phyloP scores from a whole-genome alignment of 441 rosid species.

The Euphorbia schlechtendalii region DNA sequence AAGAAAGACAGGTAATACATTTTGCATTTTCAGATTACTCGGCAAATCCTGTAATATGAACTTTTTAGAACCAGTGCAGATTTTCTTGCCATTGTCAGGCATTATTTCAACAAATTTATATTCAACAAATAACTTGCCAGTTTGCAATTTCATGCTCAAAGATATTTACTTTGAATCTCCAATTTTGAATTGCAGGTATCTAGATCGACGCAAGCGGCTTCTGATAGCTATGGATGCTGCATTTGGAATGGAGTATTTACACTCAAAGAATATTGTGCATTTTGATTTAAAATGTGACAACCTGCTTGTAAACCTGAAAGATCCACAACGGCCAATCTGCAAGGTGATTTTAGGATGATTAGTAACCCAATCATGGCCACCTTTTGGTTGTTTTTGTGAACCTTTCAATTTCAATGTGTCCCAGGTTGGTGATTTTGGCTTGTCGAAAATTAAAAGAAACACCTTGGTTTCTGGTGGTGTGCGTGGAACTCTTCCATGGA shows the following conservation, averaged over 20 bases:
- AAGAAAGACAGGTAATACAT: conserved; percentile 73
- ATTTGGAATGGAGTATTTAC: conserved; percentile 98
- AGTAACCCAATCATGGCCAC: neutral
- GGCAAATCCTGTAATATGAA: neutral
- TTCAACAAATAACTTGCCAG: neutral
- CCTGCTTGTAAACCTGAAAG: conserved; percentile 93
- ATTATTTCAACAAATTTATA: neutral
- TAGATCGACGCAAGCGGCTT: conserved; percentile 84
- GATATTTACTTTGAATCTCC: conserved; percentile 13
- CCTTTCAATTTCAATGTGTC: conserved; percentile 4
- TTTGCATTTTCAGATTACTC: conserved; percentile 15
- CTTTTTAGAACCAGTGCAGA: neutral
- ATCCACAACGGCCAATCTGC: conserved; percentile 89
- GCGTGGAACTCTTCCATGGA: conserved; percentile 98
- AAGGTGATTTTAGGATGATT: conserved; percentile 44
- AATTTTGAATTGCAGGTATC: conserved; percentile 48
- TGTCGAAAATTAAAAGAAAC: conserved; percentile 92
- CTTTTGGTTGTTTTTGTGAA: neutral
- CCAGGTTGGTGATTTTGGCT: conserved; percentile 96
- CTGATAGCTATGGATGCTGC: conserved; percentile 99
- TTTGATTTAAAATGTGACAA: conserved; percentile 97
- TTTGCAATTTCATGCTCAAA: neutral
- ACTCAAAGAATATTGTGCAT: conserved; percentile 90
- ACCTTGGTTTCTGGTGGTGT: conserved; percentile 99
- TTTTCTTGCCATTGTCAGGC: neutral